These are phyloP conservation scores for Epichloe sibirici DNA, from an alignment of 2,329 filamentous ascomycete genomes.

Conservation along the genomic window DNA sequence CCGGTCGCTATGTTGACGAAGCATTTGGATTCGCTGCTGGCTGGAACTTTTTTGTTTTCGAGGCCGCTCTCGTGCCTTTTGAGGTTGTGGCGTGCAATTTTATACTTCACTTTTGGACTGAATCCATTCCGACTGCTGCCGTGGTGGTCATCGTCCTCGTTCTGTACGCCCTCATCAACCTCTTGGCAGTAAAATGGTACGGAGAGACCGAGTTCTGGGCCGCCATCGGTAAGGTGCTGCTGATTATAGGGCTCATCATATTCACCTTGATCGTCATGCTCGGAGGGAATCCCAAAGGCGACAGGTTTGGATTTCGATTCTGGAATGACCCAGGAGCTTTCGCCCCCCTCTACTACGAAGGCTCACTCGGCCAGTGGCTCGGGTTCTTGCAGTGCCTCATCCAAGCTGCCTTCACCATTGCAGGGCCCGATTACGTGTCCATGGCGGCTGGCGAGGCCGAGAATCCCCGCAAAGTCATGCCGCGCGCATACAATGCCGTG, in stretches of 20 bases:
- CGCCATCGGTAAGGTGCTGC: constrained; percentile 57
- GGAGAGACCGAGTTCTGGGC: constrained; percentile 69
- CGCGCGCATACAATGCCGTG: constrained; percentile 63
- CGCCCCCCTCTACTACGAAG: constrained; percentile 49
- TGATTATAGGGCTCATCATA: constrained; percentile 57
- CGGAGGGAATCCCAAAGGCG: constrained; percentile 63
- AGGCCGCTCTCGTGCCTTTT: constrained; percentile 55
- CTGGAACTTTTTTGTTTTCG: constrained; percentile 64
- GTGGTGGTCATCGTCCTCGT: constrained; percentile 44
- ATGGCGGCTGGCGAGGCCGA: constrained; percentile 61
- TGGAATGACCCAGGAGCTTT: constrained; percentile 61
- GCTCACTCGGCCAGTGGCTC: constrained; percentile 56
- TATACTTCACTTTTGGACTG: constrained; percentile 51
- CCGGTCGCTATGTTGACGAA: constrained; percentile 62
- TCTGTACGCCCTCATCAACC: constrained; percentile 46
- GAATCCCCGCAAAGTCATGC: constrained; percentile 57
- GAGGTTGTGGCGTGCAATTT: constrained; percentile 55
- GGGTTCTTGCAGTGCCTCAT: constrained; percentile 69
- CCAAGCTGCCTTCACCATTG: constrained; percentile 54
- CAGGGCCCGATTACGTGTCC: constrained; percentile 55
- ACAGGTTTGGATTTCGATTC: constrained; percentile 59
- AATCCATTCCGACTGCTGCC: constrained; percentile 44
- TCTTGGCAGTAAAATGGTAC: constrained; percentile 63
- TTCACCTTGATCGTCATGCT: constrained; percentile 79
- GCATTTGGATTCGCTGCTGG: constrained; percentile 62